These are phyloP conservation scores for Candida ponderosae DNA, from an alignment of 805 yeast genomes.

Conservation along the genomic window DNA sequence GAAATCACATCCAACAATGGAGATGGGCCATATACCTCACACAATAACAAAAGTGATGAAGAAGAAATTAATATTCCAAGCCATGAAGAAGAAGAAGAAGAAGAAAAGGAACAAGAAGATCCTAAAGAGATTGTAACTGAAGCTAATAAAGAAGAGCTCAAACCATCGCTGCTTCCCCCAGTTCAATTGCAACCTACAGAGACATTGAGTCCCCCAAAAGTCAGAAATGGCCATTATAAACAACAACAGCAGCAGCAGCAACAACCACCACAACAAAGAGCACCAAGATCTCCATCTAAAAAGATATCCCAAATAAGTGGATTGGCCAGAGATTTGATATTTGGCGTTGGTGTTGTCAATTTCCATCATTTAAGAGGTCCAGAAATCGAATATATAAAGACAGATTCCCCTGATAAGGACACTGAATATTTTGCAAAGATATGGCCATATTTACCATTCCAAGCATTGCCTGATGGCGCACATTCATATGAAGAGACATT, in stretches of 20 bases:
- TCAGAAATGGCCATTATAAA: neutral
- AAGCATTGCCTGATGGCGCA: constrained; percentile 93
- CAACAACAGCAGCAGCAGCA: neutral
- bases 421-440: constrained; percentile 27
- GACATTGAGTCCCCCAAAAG: neutral
- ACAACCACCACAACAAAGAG: neutral
- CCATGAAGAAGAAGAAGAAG: no score
- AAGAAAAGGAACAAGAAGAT: no score
- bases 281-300: constrained; percentile 4
- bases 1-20: no score
- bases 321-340: constrained; percentile 33
- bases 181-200: no score
- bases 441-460: constrained; percentile 90
- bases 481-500: constrained; percentile 92
- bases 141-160: no score
- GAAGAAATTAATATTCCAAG: no score
- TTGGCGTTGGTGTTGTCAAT: constrained; percentile 85
- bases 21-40: no score
- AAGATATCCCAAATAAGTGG: constrained; percentile 15
- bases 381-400: constrained; percentile 86
- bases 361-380: constrained; percentile 94
- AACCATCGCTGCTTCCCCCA: no score
- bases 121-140: no score
- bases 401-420: constrained; percentile 31
- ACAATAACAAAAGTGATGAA: no score